These are phyloP conservation scores for Amaranthus cruentus DNA, from an alignment of 148 eudicot species.

Conservation along the genomic window DNA sequence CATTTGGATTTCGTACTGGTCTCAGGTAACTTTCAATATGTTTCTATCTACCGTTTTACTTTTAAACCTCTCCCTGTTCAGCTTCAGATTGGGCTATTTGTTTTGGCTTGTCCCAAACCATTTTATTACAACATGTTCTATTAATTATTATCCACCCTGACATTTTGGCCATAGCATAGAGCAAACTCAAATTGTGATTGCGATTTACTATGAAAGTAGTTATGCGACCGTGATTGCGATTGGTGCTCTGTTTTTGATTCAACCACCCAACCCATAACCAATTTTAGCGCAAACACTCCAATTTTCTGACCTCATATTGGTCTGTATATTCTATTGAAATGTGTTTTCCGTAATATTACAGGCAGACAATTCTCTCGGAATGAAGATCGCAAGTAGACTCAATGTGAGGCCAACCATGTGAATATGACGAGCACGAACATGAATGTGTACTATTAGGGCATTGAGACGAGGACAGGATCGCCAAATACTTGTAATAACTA, in stretches of 20 bases:
- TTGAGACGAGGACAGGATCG: conserved; percentile 12
- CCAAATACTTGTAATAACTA: conserved; percentile 10
- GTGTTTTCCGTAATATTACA: conserved; percentile 23
- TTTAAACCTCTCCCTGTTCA: too few relatives aligned
- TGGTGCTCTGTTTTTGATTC: too few relatives aligned
- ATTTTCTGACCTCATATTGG: background rate
- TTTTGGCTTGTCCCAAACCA: too few relatives aligned
- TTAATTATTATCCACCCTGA: too few relatives aligned
- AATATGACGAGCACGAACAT: conserved; percentile 24
- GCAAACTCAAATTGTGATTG: too few relatives aligned
- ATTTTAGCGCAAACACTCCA: too few relatives aligned
- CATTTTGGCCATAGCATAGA: too few relatives aligned
- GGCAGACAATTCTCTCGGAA: conserved; percentile 81
- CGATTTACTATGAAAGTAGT: too few relatives aligned
- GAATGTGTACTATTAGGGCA: background rate
- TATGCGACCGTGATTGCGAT: too few relatives aligned
- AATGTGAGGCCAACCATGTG: conserved; percentile 80
- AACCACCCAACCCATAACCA: too few relatives aligned
- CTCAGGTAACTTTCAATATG: conserved; percentile 45
- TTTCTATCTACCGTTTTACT: background rate
- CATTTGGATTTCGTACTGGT: conserved; percentile 90
- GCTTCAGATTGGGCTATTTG: too few relatives aligned
- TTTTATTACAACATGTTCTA: too few relatives aligned
- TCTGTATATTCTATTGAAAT: background rate
- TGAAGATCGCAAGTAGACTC: conserved; percentile 74